phyloP scores from a whole-genome alignment of 139 green algal species.

The Ulvella scutata region DNA sequence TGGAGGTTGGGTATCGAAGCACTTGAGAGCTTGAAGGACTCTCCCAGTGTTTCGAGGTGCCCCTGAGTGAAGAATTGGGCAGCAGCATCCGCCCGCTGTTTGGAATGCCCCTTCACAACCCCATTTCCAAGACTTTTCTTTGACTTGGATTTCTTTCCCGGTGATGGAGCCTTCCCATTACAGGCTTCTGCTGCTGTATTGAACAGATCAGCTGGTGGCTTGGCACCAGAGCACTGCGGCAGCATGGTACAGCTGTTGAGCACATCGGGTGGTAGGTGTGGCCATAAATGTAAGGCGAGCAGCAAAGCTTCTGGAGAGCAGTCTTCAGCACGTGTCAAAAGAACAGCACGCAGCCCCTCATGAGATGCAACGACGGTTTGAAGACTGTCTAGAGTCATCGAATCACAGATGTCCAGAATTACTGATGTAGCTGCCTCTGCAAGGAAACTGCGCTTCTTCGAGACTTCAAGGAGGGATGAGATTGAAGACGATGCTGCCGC shows the following conservation, averaged over 20 bases:
- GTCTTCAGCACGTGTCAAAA: not conserved
- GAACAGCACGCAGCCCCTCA: not conserved
- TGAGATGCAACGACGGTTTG: not conserved
- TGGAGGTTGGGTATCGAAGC: not conserved
- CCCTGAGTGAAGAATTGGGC: not conserved
- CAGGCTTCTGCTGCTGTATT: not conserved
- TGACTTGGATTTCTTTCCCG: not conserved
- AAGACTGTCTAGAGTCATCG: not conserved
- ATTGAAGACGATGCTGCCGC: not conserved
- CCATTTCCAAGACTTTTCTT: too few species aligned
- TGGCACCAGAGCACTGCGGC: not conserved
- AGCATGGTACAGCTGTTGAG: not conserved
- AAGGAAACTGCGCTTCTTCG: not conserved
- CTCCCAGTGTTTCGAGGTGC: not conserved
- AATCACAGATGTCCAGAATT: not conserved
- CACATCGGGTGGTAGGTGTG: not conserved
- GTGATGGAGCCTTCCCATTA: not conserved
- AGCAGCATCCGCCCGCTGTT: too few species aligned
- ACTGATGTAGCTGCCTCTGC: not conserved
- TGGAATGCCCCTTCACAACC: too few species aligned
- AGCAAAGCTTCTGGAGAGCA: not conserved
- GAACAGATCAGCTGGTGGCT: not conserved
- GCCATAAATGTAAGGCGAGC: not conserved
- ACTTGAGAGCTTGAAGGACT: not conserved
- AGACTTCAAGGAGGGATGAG: not conserved